Percentiles rank a stretch among this genome's conserved stretches.
These are phyloP conservation scores for Penicillium sp. DNA, from an alignment of 2,329 filamentous ascomycete species.

Conservation along the genomic window DNA sequence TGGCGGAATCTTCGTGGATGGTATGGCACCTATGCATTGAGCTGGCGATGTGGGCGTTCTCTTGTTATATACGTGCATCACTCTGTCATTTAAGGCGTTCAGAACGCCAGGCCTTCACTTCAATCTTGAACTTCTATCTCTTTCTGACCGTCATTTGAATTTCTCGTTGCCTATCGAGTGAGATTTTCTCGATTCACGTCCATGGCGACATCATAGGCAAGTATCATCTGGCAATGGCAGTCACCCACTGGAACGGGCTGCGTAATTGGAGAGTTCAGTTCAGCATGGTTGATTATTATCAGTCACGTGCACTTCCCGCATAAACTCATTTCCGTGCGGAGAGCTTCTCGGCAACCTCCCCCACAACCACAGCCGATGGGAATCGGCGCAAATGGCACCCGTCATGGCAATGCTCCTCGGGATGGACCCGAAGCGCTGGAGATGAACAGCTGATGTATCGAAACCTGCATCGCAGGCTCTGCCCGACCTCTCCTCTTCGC, in stretches of 20 bases:
- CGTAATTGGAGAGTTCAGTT: too few relatives aligned
- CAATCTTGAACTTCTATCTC: too few relatives aligned
- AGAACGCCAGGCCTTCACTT: too few relatives aligned
- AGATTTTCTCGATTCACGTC: too few relatives aligned
- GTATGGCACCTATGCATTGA: background rate
- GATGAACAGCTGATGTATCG: background rate
- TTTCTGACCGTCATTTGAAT: too few relatives aligned
- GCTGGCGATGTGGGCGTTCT: background rate
- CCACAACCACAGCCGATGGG: background rate
- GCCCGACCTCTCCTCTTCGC: background rate
- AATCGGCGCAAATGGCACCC: background rate
- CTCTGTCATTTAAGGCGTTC: too few relatives aligned
- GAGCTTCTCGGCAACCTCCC: background rate
- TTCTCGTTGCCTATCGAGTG: too few relatives aligned
- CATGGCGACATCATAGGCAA: too few relatives aligned
- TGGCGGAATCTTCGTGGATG: background rate
- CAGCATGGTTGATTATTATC: too few relatives aligned
- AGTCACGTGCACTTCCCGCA: background rate
- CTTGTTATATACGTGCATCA: background rate
- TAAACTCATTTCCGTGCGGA: conserved; percentile 5
- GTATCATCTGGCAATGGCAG: too few relatives aligned
- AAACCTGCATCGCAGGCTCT: background rate
- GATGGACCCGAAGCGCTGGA: background rate
- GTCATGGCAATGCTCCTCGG: background rate
- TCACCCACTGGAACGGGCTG: too few relatives aligned